Evolutionary conservation across 2,329 filamentous ascomycete genomes (phyloP).

Genomic region (Madurella mycetomatis): DNA sequence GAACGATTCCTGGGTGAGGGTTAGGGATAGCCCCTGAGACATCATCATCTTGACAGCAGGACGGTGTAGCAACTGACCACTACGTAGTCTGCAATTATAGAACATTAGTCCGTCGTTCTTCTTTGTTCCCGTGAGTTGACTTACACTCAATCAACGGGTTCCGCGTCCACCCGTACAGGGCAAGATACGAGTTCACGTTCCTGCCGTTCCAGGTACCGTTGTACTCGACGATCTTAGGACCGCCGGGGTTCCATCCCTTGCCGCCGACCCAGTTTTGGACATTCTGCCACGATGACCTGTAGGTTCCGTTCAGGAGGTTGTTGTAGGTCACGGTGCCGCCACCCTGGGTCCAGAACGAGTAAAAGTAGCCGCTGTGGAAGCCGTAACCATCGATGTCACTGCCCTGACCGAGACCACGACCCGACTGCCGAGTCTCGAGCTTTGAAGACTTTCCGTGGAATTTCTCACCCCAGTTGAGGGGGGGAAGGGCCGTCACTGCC

Average conservation of each 20-base stretch:
- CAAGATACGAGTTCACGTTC: constrained; percentile 35
- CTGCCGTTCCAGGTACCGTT: constrained; percentile 30
- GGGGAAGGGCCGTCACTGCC: too few species aligned
- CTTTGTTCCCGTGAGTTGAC: too few species aligned
- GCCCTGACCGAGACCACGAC: too few species aligned
- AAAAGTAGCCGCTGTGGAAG: constrained; percentile 40
- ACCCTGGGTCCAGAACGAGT: constrained; percentile 43
- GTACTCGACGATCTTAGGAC: constrained; percentile 26
- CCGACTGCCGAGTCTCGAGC: too few species aligned
- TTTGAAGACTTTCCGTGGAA: too few species aligned
- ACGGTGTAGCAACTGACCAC: constrained; percentile 1
- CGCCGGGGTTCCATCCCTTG: constrained; percentile 54
- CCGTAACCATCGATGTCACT: constrained; percentile 9
- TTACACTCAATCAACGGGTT: constrained; percentile 27
- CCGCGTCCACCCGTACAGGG: constrained; percentile 33
- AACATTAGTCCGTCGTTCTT: too few species aligned
- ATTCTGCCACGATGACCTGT: constrained; percentile 40
- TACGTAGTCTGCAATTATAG: constrained; percentile 23
- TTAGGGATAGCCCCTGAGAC: too few species aligned
- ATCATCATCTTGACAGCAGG: too few species aligned
- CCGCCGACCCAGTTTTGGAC: constrained; percentile 52
- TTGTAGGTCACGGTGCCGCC: constrained; percentile 37
- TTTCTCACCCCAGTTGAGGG: too few species aligned
- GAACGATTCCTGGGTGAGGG: constrained; percentile 30
- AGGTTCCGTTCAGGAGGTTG: constrained; percentile 38